phyloP scores from a whole-genome alignment of 2,329 filamentous ascomycete species.

The Dichotomopilus funicola region DNA sequence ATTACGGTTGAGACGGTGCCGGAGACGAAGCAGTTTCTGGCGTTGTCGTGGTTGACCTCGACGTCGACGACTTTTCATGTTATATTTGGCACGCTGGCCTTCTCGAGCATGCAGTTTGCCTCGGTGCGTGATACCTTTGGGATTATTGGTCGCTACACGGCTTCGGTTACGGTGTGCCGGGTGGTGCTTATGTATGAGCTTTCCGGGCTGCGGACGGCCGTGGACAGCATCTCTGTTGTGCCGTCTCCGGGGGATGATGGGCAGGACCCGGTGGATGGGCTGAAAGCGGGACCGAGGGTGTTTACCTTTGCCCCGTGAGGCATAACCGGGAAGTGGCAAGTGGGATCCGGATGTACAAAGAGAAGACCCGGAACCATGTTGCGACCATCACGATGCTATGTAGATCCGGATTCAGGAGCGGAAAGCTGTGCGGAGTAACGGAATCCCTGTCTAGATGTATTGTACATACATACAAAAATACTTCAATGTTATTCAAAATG shows the following conservation, averaged over 20 bases:
- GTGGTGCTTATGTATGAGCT: constrained; percentile 26
- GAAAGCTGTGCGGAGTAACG: too few relatives aligned
- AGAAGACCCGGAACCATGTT: too few relatives aligned
- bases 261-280: not conserved
- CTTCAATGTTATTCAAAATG: too few relatives aligned
- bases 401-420: too few relatives aligned
- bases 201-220: constrained; percentile 13
- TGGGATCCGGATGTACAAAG: too few relatives aligned
- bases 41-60: constrained; percentile 19
- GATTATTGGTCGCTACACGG: constrained; percentile 23
- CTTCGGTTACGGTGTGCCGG: constrained; percentile 22
- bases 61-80: constrained; percentile 22
- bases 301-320: constrained; percentile 7
- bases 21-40: not conserved
- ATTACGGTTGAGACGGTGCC: constrained; percentile 3
- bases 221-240: not conserved
- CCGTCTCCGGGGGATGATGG: not conserved
- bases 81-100: constrained; percentile 25
- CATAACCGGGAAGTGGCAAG: too few relatives aligned
- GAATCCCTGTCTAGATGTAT: too few relatives aligned
- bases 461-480: too few relatives aligned
- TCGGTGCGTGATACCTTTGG: constrained; percentile 21
- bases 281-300: not conserved
- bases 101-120: constrained; percentile 25
- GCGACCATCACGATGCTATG: too few relatives aligned